Conservation (phyloP, 2,329 filamentous ascomycete species). For the Arthrobotrys megalospora region DNA sequence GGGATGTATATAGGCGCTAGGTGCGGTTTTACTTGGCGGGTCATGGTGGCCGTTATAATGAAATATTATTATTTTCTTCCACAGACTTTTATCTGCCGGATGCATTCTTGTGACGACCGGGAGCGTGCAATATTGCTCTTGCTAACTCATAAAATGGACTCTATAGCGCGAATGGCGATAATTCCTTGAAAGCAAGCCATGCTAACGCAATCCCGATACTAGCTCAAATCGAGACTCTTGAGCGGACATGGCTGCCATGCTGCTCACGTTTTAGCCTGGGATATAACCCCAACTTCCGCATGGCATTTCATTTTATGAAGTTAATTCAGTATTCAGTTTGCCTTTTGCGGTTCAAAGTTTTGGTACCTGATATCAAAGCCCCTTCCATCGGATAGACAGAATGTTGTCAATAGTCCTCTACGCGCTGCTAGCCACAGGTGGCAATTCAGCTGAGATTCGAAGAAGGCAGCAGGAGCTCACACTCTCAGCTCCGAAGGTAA, state of each 20-base stretch:
- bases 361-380: slow-evolving; percentile 19
- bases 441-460: slow-evolving; percentile 39
- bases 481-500: slow-evolving; percentile 12
- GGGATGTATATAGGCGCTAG: slow-evolving; percentile 61
- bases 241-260: background rate
- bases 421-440: slow-evolving; percentile 31
- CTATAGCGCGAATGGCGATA: slow-evolving; percentile 25
- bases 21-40: slow-evolving; percentile 50
- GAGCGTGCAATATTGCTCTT: slow-evolving; percentile 18
- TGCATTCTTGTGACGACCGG: slow-evolving; percentile 7
- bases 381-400: background rate
- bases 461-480: slow-evolving; percentile 23
- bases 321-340: background rate
- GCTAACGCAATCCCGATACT: slow-evolving; percentile 10
- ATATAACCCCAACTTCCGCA: slow-evolving; percentile 26
- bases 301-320: slow-evolving; percentile 15
- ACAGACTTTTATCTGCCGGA: background rate
- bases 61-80: slow-evolving; percentile 31
- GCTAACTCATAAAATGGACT: slow-evolving; percentile 33
- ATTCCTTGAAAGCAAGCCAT: background rate
- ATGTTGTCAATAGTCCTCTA: slow-evolving; percentile 33
- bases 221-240: slow-evolving; percentile 21
- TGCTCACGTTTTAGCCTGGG: slow-evolving; percentile 3
- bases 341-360: slow-evolving; percentile 16
- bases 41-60: slow-evolving; percentile 42